Evolutionary conservation across 495 filamentous ascomycete genomes (phyloP).

Genomic region (Pseudoneurospora amorphoporcata): DNA sequence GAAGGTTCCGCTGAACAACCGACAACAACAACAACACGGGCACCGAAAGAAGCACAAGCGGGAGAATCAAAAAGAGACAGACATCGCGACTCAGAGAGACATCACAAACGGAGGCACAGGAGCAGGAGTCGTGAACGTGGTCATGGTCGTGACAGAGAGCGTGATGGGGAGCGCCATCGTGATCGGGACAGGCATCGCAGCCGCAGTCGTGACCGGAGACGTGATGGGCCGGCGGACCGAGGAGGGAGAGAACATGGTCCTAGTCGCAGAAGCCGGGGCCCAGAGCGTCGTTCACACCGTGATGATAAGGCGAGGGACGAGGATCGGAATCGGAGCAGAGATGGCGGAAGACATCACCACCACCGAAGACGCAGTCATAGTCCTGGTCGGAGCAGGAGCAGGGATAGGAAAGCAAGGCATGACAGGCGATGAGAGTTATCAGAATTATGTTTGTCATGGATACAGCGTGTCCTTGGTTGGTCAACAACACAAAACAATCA

Average conservation of each 20-base stretch:
- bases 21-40: neutral
- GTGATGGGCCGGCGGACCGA: slow-evolving; percentile 3
- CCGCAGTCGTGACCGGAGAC: slow-evolving; percentile 27
- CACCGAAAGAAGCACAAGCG: slow-evolving; percentile 5
- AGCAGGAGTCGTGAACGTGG: slow-evolving; percentile 16
- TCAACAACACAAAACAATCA: neutral
- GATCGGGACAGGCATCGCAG: slow-evolving; percentile 22
- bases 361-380: slow-evolving; percentile 1
- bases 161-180: slow-evolving; percentile 8
- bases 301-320: slow-evolving; percentile 6
- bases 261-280: slow-evolving; percentile 22
- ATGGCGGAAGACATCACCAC: slow-evolving; percentile 1
- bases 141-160: slow-evolving; percentile 7
- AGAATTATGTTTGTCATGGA: neutral
- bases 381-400: slow-evolving; percentile 21
- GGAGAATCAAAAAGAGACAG: slow-evolving; percentile 15
- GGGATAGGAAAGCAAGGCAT: slow-evolving; percentile 5
- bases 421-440: neutral
- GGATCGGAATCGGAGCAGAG: slow-evolving; percentile 8
- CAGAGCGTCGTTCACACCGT: slow-evolving; percentile 7
- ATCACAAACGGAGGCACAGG: slow-evolving; percentile 27
- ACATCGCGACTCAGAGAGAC: slow-evolving; percentile 23
- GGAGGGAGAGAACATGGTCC: slow-evolving; percentile 1
- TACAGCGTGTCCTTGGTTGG: neutral
- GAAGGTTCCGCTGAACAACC: slow-evolving; percentile 1